A percentile compares a stretch with the other conserved stretches of the same genome.
These are phyloP conservation scores for Rhizopogon vinicolor DNA, from an alignment of 768 basidiomycete species.

Conservation along the genomic window DNA sequence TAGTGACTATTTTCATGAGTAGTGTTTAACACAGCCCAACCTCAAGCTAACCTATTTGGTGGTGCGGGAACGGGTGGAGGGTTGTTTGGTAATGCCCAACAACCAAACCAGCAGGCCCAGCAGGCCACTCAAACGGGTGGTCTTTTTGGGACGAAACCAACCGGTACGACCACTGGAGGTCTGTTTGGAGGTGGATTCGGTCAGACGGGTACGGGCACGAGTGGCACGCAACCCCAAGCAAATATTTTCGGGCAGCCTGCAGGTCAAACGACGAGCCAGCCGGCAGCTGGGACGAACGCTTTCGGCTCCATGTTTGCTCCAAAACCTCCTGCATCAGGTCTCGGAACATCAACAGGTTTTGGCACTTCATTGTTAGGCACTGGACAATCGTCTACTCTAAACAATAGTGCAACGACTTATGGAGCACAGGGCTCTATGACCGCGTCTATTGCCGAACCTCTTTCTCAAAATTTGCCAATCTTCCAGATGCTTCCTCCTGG, in stretches of 20 bases:
- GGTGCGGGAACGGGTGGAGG: conserved; percentile 18
- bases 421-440: conserved; percentile 59
- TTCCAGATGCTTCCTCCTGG: conserved; percentile 73
- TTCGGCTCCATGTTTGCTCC: conserved; percentile 47
- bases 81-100: conserved; percentile 32
- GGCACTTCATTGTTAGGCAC: conserved; percentile 37
- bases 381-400: conserved; percentile 29
- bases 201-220: conserved; percentile 30
- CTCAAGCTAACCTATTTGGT: conserved; percentile 15
- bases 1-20: neutral
- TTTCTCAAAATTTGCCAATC: conserved; percentile 65
- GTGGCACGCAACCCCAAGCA: conserved; percentile 24
- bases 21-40: conserved; percentile 23
- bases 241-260: conserved; percentile 50
- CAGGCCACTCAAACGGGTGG: conserved; percentile 27
- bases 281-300: conserved; percentile 22
- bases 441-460: conserved; percentile 86
- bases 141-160: conserved; percentile 26
- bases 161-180: conserved; percentile 25
- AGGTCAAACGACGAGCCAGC: conserved; percentile 35
- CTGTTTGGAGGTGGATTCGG: conserved; percentile 49
- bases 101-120: conserved; percentile 32
- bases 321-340: conserved; percentile 45
- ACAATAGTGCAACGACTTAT: conserved; percentile 36
- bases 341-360: conserved; percentile 40